Evolutionary conservation across 345 rosid genomes (phyloP).

Genomic region (Streptanthus diversifolius): DNA sequence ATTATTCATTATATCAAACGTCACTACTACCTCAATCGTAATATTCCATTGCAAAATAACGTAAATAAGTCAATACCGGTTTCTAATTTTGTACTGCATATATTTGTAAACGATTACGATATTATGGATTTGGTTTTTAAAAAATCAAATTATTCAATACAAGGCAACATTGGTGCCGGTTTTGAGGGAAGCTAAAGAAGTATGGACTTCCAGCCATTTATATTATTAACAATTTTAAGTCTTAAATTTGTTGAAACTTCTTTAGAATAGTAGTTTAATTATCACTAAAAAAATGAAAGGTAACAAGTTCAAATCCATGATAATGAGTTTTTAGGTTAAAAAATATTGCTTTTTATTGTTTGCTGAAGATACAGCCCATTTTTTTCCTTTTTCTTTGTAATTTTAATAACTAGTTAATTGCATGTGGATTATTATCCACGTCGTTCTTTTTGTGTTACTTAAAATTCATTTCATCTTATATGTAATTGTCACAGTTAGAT

Average conservation of each 20-base stretch:
- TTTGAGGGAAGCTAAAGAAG: too few species aligned
- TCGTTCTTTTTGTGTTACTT: neutral
- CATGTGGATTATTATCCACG: neutral
- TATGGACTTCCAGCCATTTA: too few species aligned
- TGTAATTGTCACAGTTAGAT: neutral
- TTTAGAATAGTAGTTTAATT: too few species aligned
- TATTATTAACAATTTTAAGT: too few species aligned
- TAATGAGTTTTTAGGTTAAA: too few species aligned
- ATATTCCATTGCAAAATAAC: neutral
- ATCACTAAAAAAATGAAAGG: too few species aligned
- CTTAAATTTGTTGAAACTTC: too few species aligned
- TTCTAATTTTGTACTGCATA: neutral
- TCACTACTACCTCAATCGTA: slow-evolving; percentile 5
- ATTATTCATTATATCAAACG: slow-evolving; percentile 8
- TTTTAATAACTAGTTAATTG: neutral
- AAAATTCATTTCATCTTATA: neutral
- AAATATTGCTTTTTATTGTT: too few species aligned
- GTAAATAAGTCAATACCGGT: neutral
- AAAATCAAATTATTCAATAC: neutral
- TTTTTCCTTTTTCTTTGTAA: too few species aligned
- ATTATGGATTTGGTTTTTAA: neutral
- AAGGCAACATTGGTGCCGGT: neutral
- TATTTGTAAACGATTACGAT: neutral
- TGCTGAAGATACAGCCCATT: too few species aligned
- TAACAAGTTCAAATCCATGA: too few species aligned